phyloP scores from a whole-genome alignment of 441 rosid species.

The Populus hybrid region DNA sequence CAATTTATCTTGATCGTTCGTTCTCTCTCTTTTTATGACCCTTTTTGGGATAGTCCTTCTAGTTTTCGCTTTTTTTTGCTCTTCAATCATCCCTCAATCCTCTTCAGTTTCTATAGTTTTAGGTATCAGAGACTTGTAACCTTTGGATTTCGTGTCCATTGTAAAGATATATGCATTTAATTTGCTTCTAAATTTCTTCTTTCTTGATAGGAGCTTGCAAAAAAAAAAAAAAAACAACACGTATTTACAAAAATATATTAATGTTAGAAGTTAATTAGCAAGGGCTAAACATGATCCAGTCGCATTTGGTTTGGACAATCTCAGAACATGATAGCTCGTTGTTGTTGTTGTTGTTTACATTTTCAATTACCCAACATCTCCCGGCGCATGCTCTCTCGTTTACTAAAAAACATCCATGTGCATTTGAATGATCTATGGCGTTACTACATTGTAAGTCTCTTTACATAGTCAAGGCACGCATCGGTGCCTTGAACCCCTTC shows the following conservation, averaged over 20 bases:
- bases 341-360: no score
- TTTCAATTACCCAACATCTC: neutral
- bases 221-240: no score
- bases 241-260: no score
- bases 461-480: no score
- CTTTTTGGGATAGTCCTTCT: neutral
- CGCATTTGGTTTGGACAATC: neutral
- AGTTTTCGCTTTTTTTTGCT: neutral
- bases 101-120: neutral
- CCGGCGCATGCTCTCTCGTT: neutral
- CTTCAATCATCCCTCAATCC: neutral
- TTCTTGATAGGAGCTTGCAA: neutral
- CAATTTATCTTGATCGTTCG: neutral
- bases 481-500: no score
- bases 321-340: no score
- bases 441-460: no score
- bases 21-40: neutral
- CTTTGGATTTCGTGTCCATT: no score
- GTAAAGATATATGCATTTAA: neutral
- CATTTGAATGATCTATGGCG: no score
- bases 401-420: no score
- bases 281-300: neutral
- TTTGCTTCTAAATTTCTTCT: neutral
- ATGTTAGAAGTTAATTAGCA: neutral
- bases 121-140: neutral